Base-by-base conservation (phyloP, 306 rosid species). In the Crotalaria pallida region DNA sequence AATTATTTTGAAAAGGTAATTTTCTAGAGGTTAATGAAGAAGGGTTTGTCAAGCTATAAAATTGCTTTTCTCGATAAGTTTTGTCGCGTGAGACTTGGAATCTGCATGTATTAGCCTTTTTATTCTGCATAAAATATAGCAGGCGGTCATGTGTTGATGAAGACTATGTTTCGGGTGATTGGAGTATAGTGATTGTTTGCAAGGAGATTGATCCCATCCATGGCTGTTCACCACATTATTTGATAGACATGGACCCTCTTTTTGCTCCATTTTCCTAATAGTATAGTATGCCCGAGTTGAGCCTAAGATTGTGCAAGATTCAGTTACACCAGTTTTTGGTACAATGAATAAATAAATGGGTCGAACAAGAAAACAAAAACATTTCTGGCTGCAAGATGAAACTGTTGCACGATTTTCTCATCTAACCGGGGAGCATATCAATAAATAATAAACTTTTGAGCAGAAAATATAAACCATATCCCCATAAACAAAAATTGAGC, bases 111-210 rank as follows among this genome's bases (percentile, higher is more conserved):
- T 75, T 76, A 79, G 70, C 65, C 40, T 74, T 55, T 61, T 58
- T 71, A 38, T 66, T 77, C 66, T 67, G 56, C 79, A 72, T 56
- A 77, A 69, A 70, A 51, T 59, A 77, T 72, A n/a, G n/a, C 67
- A 59, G 23, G 84, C 21, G 58, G 80, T 72, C 56, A 8, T 57
- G 60, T 82, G 84, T 69, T 40, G 74, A 68, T 67, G 75, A 71
- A 38, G 77, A 80, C 78, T 76, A 27, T 82, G 79, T 80, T 74
- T 76, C 33, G 44, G 34, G 76, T 79, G 76, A 81, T 83, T 81
- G 73, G 80, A 60, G 74, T 52, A 72, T 63, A 75, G 75, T 63
- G 19, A 72, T 52, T 68, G 80, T 62, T 47, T 45, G 78, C 69
- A 67, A 59, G 49, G 76, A 7, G 58, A 36, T 58, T 61, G 80